These are phyloP conservation scores for Phialophora macrospora DNA, from an alignment of 2,329 filamentous ascomycete species.

Conservation along the genomic window DNA sequence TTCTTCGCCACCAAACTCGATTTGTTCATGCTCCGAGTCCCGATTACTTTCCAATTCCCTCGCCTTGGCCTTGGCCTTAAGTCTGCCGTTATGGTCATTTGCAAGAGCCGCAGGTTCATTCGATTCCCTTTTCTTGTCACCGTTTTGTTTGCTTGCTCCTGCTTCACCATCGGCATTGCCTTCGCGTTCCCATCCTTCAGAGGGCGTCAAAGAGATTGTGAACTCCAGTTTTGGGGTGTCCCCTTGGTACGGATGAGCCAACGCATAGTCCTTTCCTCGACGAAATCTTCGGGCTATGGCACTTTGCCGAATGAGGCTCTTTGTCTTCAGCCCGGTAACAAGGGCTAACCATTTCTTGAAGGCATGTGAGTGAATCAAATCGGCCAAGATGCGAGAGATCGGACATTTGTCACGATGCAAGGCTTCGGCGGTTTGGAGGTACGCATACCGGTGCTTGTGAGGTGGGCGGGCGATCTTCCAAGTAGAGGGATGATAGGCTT, in stretches of 20 bases:
- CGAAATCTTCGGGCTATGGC: conserved; percentile 86
- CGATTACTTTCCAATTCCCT: conserved; percentile 44
- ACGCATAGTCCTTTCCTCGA: conserved; percentile 84
- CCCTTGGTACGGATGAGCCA: conserved; percentile 80
- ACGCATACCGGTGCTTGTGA: conserved; percentile 93
- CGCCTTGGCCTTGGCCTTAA: conserved; percentile 41
- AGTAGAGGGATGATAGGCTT: conserved; percentile 41
- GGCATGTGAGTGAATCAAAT: conserved; percentile 79
- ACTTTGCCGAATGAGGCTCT: conserved; percentile 70
- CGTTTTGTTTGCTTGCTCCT: conserved; percentile 36
- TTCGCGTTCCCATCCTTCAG: conserved; percentile 79
- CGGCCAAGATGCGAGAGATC: conserved; percentile 77
- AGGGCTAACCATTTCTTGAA: conserved; percentile 90
- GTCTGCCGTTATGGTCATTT: conserved; percentile 38
- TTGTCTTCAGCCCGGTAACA: conserved; percentile 70
- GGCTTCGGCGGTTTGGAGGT: conserved; percentile 49
- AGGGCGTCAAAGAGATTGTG: conserved; percentile 85
- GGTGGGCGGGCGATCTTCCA: conserved; percentile 85
- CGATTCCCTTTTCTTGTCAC: conserved; percentile 2
- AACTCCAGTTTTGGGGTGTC: conserved; percentile 79
- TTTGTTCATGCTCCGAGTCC: conserved; percentile 38
- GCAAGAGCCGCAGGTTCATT: conserved; percentile 37
- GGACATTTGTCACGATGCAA: conserved; percentile 55
- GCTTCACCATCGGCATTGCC: conserved; percentile 56
- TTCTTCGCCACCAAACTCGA: conserved; percentile 55